These are phyloP conservation scores for Sporisorium sorghi DNA, from an alignment of 1,284 basidiomycete genomes.

Conservation along the genomic window DNA sequence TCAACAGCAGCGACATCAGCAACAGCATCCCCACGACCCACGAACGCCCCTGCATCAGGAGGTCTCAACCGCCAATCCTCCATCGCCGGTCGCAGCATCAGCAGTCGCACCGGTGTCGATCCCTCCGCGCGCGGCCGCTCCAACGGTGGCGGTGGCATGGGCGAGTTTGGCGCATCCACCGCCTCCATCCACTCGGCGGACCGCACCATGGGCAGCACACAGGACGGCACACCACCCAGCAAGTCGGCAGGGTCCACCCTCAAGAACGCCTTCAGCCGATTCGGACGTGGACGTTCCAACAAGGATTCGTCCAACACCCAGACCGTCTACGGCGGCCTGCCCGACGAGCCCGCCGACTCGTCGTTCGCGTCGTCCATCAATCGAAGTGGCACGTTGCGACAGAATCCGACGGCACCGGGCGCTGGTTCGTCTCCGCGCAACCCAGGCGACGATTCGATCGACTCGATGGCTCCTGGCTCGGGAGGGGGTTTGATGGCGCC, in stretches of 20 bases:
- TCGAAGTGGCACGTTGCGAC: slow-evolving; percentile 35
- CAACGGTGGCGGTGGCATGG: slow-evolving; percentile 43
- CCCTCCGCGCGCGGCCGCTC: slow-evolving; percentile 21
- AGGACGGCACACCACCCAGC: slow-evolving; percentile 35
- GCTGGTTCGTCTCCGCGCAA: slow-evolving; percentile 27
- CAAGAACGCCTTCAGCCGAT: slow-evolving; percentile 57
- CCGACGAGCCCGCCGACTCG: slow-evolving; percentile 41
- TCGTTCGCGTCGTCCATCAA: slow-evolving; percentile 38
- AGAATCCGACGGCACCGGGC: slow-evolving; percentile 25
- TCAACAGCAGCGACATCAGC: background rate
- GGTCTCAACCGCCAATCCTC: slow-evolving; percentile 32
- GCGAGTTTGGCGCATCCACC: slow-evolving; percentile 53
- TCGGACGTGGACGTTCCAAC: slow-evolving; percentile 52
- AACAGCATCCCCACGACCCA: slow-evolving; percentile 12
- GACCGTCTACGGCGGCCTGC: slow-evolving; percentile 52
- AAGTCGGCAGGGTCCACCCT: slow-evolving; percentile 51
- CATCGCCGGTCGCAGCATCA: slow-evolving; percentile 47
- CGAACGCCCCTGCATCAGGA: background rate
- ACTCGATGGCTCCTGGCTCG: slow-evolving; percentile 34
- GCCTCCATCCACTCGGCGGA: slow-evolving; percentile 54
- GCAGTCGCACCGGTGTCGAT: slow-evolving; percentile 36
- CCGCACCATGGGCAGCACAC: slow-evolving; percentile 26
- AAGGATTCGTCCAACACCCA: slow-evolving; percentile 48
- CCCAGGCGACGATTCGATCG: slow-evolving; percentile 42
- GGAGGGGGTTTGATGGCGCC: slow-evolving; percentile 57